phyloP scores from a whole-genome alignment of 805 yeast genomes.

The Ogataea angusta region DNA sequence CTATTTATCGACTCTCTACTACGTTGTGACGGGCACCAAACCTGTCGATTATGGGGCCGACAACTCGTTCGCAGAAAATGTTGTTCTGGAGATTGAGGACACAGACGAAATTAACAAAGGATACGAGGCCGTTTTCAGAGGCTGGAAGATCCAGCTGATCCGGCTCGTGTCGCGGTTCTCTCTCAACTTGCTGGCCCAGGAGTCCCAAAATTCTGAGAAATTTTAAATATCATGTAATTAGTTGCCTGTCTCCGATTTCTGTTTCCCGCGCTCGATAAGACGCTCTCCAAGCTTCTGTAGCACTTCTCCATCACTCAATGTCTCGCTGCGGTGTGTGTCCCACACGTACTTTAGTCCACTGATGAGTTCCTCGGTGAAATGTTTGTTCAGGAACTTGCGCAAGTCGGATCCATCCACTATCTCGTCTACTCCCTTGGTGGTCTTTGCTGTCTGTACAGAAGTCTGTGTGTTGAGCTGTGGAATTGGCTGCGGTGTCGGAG shows the following conservation, averaged over 20 bases:
- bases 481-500: conserved; percentile 25
- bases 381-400: conserved; percentile 46
- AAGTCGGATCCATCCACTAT: conserved; percentile 54
- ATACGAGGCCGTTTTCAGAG: conserved; percentile 63
- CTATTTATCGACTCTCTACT: conserved; percentile 50
- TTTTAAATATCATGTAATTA: conserved; percentile 10
- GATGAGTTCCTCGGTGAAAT: conserved; percentile 44
- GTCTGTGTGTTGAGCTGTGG: conserved; percentile 21
- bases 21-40: conserved; percentile 38
- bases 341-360: conserved; percentile 38
- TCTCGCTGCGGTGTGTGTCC: conserved; percentile 22
- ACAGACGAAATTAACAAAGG: conserved; percentile 43
- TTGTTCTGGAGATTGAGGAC: conserved; percentile 27
- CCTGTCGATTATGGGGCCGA: conserved; percentile 25
- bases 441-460: conserved; percentile 9
- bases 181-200: conserved; percentile 52
- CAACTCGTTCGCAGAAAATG: conserved; percentile 20
- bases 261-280: conserved; percentile 17
- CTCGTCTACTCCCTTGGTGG: conserved; percentile 31
- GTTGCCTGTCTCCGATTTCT: conserved; percentile 4
- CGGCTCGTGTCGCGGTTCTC: conserved; percentile 86
- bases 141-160: conserved; percentile 86
- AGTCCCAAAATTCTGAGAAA: conserved; percentile 37
- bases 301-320: conserved; percentile 15
- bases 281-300: conserved; percentile 21